These are phyloP conservation scores for Stevia rebaudiana DNA, from an alignment of 140 eudicot genomes.

Conservation along the genomic window DNA sequence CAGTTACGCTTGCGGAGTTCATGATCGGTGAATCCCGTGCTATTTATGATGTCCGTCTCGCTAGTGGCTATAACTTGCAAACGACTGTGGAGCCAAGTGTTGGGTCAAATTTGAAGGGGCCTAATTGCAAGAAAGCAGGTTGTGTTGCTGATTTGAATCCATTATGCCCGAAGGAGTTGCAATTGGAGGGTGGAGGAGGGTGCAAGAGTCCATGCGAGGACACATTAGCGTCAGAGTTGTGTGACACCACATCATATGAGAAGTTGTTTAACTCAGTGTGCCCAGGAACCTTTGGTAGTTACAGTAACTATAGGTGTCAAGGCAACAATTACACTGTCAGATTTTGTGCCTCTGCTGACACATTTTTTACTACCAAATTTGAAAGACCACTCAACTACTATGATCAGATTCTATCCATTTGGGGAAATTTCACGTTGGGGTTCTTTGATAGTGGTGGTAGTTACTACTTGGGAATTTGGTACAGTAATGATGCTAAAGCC, in stretches of 20 bases:
- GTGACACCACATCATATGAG: neutral
- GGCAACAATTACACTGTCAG: slow-evolving; percentile 7
- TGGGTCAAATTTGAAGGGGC: neutral
- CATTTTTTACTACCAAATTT: slow-evolving; percentile 22
- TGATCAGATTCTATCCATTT: slow-evolving; percentile 30
- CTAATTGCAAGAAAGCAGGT: slow-evolving; percentile 1
- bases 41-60: slow-evolving; percentile 6
- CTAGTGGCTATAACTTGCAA: slow-evolving; percentile 17
- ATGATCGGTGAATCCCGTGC: neutral
- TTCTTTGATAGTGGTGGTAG: slow-evolving; percentile 16
- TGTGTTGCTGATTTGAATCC: slow-evolving; percentile 12
- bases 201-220: slow-evolving; percentile 22
- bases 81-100: slow-evolving; percentile 6
- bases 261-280: slow-evolving; percentile 11
- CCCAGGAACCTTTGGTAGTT: neutral
- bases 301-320: neutral
- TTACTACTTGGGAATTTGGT: slow-evolving; percentile 47
- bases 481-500: slow-evolving; percentile 19
- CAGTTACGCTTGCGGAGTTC: slow-evolving; percentile 17
- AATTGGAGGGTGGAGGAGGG: slow-evolving; percentile 1
- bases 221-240: neutral
- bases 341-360: slow-evolving; percentile 12
- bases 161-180: neutral
- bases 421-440: slow-evolving; percentile 38
- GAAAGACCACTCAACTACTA: slow-evolving; percentile 27